These are phyloP conservation scores for Raphidocelis subcapitata DNA, from an alignment of 139 green algal genomes.

Conservation along the genomic window DNA sequence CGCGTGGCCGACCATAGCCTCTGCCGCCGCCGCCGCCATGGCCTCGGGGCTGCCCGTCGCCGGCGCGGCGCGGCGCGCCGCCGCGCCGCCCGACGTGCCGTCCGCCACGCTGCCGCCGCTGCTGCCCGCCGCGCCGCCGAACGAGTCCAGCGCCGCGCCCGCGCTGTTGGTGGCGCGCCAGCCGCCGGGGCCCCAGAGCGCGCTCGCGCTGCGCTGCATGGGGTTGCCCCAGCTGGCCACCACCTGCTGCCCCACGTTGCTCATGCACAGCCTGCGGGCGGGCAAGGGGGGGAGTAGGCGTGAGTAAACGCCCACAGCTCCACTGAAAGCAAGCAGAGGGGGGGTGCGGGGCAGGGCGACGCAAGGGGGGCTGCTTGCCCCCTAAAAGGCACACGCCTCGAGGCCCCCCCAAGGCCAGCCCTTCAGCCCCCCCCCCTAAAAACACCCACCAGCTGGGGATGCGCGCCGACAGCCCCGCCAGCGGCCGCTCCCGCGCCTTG, in stretches of 20 bases:
- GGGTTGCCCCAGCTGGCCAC: constrained; percentile 22
- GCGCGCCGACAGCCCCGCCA: constrained; percentile 17
- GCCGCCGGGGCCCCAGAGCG: background rate
- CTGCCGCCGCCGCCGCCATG: too few relatives aligned
- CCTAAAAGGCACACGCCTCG: too few relatives aligned
- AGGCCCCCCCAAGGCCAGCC: too few relatives aligned
- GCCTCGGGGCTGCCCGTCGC: background rate
- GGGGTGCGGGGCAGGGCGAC: too few relatives aligned
- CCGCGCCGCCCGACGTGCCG: background rate
- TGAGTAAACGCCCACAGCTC: too few relatives aligned
- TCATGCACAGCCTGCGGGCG: constrained; percentile 47
- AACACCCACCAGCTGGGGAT: constrained; percentile 64
- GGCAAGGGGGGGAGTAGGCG: too few relatives aligned
- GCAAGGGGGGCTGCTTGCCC: too few relatives aligned
- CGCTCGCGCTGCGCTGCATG: constrained; percentile 5
- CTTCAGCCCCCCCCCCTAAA: too few relatives aligned
- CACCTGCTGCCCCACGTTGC: constrained; percentile 22
- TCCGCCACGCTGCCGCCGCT: background rate
- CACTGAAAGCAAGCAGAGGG: too few relatives aligned
- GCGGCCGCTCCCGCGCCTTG: constrained; percentile 23
- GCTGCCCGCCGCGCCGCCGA: background rate
- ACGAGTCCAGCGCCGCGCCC: background rate
- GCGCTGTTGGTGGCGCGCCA: background rate
- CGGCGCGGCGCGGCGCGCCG: background rate
- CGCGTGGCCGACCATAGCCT: background rate